Evolutionary conservation across 1,284 basidiomycete genomes (phyloP), one percentile per base, ranked within the genome.

Genomic region (Pascua sp.): DNA sequence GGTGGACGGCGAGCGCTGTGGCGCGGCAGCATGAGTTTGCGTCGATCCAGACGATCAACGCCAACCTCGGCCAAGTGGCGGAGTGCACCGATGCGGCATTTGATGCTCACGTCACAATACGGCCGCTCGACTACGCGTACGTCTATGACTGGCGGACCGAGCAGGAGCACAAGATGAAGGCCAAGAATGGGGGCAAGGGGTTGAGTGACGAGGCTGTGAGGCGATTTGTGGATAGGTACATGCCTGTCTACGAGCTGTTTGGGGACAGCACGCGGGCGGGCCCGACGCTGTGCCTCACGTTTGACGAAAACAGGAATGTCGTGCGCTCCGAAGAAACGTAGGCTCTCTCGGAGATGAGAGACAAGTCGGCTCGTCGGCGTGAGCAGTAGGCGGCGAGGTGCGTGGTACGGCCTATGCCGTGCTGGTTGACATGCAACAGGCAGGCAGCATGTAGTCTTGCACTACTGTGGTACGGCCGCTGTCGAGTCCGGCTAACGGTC

Each of bases 141-240:
- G 69, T 78, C 37, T 73, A 77, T 60, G 47, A 45, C 2, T 94
- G 91, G 92, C 81, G 91, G n/a, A 74, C 88, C 38, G 81, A 95
- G 71, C 91, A 94, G 75, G 93, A 96, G 68, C 88, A 88, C 57
- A 70, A 83, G 53, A 94, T 95, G 90, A 95, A 91, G 73, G 79
- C 82, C 1, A 71, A 71, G 47, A 92, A 92, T 62, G 90, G 90
- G 45, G 91, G 91, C 2, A 79, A 79, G 47, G 92, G 92, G 4
- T 95, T 96, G 92, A 81, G 85, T 1, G 91, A 94, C 67, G 84
- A 83, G 62, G 82, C 82, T 67, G 90, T 96, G 39, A 84, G 84
- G 67, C 74, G 71, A 83, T 94, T 77, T 65, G 84, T 79, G n/a
- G 68, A 71, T 55, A 51, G 72, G 47, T 71, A 74, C 63, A 69